A percentile compares a stretch with the other conserved stretches of the same genome.
Evolutionary conservation across 106 monocot genomes (phyloP).

Genomic region (Platanthera zijinensis): DNA sequence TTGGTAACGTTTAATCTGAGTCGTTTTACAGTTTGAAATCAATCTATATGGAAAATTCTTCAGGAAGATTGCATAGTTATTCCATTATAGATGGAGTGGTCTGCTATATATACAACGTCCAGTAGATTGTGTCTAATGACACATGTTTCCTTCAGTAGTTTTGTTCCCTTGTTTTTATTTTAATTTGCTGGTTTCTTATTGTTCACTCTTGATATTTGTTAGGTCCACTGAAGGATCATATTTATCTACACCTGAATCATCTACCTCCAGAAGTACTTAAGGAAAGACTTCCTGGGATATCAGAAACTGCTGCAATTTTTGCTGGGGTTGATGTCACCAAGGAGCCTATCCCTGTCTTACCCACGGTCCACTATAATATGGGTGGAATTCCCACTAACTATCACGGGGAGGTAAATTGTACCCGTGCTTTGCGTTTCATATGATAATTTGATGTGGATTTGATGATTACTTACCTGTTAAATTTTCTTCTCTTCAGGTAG

Average conservation of each 20-base stretch:
- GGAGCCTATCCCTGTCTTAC: conserved; percentile 96
- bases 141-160: background rate
- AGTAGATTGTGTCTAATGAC: background rate
- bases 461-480: background rate
- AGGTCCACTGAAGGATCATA: conserved; percentile 96
- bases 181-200: background rate
- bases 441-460: background rate
- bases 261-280: conserved; percentile 95
- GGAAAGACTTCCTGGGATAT: conserved; percentile 99
- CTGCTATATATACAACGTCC: background rate
- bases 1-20: conserved; percentile 42
- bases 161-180: background rate
- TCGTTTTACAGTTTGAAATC: background rate
- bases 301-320: conserved; percentile 98
- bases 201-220: conserved; percentile 4
- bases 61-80: background rate
- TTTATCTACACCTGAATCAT: conserved; percentile 93
- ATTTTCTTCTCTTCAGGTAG: conserved; percentile 40
- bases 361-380: conserved; percentile 99
- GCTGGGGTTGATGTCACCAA: conserved; percentile 99
- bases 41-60: background rate
- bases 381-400: conserved; percentile 98
- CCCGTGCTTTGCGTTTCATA: background rate
- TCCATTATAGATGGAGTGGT: background rate
- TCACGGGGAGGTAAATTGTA: conserved; percentile 68